A percentile compares a stretch with the other conserved stretches of the same genome.
Conservation (phyloP, 768 basidiomycete species). For the Phaeolepiota aurea region DNA sequence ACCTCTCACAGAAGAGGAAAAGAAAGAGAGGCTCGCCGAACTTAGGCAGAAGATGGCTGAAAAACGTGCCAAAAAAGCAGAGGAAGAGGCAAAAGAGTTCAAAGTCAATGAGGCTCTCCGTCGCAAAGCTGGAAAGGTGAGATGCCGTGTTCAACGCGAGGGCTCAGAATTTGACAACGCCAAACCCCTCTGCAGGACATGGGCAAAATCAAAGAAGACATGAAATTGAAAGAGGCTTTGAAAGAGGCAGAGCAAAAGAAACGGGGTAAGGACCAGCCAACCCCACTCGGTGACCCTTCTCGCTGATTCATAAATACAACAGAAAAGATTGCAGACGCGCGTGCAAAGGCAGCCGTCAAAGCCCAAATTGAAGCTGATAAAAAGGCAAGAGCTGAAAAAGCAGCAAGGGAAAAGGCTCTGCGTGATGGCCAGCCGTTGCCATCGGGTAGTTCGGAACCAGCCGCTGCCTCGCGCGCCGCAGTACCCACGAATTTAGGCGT, state of each 20-base stretch:
- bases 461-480: conserved; percentile 22
- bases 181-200: conserved; percentile 43
- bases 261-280: conserved; percentile 40
- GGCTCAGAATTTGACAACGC: neutral
- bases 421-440: conserved; percentile 59
- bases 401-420: conserved; percentile 85
- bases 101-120: conserved; percentile 72
- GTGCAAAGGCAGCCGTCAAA: conserved; percentile 79
- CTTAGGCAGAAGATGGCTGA: conserved; percentile 70
- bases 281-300: neutral
- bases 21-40: conserved; percentile 71
- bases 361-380: conserved; percentile 96
- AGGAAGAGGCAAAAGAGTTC: conserved; percentile 64
- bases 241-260: conserved; percentile 81
- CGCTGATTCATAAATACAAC: neutral
- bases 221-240: conserved; percentile 69
- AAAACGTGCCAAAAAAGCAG: conserved; percentile 69
- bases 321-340: conserved; percentile 90
- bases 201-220: conserved; percentile 63
- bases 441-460: conserved; percentile 8
- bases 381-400: conserved; percentile 77
- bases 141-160: neutral
- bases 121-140: conserved; percentile 77
- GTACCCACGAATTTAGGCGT: conserved; percentile 28
- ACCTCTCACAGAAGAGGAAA: conserved; percentile 93